Evolutionary conservation across 768 basidiomycete genomes (phyloP).

Genomic region (Tulasnella sp.): DNA sequence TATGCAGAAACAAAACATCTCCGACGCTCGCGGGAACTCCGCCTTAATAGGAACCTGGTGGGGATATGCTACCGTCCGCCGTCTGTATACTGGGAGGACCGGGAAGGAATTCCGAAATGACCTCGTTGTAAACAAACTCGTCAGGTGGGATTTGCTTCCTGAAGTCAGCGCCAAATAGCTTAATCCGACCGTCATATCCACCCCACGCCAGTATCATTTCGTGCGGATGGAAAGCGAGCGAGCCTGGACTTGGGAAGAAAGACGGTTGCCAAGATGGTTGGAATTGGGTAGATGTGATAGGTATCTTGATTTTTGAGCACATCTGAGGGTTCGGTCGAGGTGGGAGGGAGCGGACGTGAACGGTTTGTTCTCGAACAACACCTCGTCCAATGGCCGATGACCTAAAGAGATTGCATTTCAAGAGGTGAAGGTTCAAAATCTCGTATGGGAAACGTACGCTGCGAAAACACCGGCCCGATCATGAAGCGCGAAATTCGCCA

Average conservation of each 20-base stretch:
- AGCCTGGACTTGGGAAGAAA: constrained; percentile 44
- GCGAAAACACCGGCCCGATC: constrained; percentile 73
- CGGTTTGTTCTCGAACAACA: constrained; percentile 56
- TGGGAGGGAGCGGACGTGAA: constrained; percentile 47
- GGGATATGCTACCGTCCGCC: neutral
- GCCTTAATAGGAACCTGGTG: neutral
- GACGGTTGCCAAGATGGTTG: constrained; percentile 35
- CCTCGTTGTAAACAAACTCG: neutral
- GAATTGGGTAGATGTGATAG: constrained; percentile 27
- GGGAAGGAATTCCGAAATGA: neutral
- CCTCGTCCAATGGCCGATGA: constrained; percentile 48
- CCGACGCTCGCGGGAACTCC: neutral
- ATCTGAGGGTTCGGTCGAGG: constrained; percentile 21
- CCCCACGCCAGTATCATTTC: constrained; percentile 77
- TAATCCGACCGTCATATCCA: constrained; percentile 49
- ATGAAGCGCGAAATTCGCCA: constrained; percentile 83
- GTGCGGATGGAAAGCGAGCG: constrained; percentile 69
- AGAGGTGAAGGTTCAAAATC: neutral
- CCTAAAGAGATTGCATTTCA: constrained; percentile 22
- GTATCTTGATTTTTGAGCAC: neutral
- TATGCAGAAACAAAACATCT: neutral
- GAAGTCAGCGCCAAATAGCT: neutral
- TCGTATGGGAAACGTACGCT: constrained; percentile 41
- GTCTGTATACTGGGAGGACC: neutral
- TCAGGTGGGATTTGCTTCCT: neutral